Percentiles rank a stretch among this genome's conserved stretches.
phyloP scores from a whole-genome alignment of 1,284 basidiomycete genomes.

The Cerioporus squamosus region DNA sequence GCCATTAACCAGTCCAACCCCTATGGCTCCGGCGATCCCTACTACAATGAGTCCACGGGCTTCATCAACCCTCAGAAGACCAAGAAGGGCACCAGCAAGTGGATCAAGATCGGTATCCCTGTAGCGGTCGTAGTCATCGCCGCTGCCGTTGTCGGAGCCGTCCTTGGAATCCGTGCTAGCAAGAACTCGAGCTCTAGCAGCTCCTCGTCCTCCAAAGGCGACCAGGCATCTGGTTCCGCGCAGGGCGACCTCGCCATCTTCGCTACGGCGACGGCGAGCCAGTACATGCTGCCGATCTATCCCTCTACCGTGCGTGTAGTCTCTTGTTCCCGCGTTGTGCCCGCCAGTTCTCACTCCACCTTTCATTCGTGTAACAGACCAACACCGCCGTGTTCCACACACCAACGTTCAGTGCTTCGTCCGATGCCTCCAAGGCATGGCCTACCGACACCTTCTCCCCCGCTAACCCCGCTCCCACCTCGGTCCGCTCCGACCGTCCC shows the following conservation, averaged over 20 bases:
- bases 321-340: background rate
- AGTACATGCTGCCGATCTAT: slow-evolving; percentile 84
- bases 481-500: slow-evolving; percentile 81
- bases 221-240: slow-evolving; percentile 48
- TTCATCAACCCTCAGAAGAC: slow-evolving; percentile 53
- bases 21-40: slow-evolving; percentile 63
- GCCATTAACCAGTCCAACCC: slow-evolving; percentile 32
- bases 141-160: slow-evolving; percentile 80
- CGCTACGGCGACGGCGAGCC: slow-evolving; percentile 76
- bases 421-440: slow-evolving; percentile 64
- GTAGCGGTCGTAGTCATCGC: slow-evolving; percentile 69
- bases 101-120: slow-evolving; percentile 72
- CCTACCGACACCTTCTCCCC: slow-evolving; percentile 78
- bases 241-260: slow-evolving; percentile 68
- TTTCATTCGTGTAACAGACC: slow-evolving; percentile 54
- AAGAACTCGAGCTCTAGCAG: slow-evolving; percentile 43
- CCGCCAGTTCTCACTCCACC: background rate
- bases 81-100: slow-evolving; percentile 52
- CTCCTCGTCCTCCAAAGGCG: slow-evolving; percentile 22
- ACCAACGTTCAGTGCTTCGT: slow-evolving; percentile 71
- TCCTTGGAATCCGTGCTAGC: slow-evolving; percentile 62
- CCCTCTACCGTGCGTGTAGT: slow-evolving; percentile 74
- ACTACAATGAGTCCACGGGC: slow-evolving; percentile 69
- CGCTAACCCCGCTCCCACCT: slow-evolving; percentile 58
- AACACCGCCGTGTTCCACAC: slow-evolving; percentile 75